These are phyloP conservation scores for Glebionis coronaria DNA, from an alignment of 129 eudicot genomes.

Conservation along the genomic window DNA sequence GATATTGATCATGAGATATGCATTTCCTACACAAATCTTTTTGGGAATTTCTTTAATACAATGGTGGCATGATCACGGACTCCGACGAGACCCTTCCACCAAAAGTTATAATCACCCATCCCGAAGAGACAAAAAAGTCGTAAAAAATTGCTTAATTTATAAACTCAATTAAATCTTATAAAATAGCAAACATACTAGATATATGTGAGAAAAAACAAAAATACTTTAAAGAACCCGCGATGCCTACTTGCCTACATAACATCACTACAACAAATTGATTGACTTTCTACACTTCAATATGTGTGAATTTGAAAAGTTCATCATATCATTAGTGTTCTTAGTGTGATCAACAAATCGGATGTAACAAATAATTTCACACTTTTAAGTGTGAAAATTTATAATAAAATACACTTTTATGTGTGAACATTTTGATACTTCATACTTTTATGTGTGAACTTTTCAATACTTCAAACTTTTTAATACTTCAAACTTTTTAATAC, in stretches of 20 bases:
- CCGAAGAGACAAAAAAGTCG: slow-evolving; percentile 30
- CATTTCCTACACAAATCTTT: not conserved
- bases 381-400: too few relatives aligned
- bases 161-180: slow-evolving; percentile 4
- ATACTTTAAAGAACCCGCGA: slow-evolving; percentile 93
- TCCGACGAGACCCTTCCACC: slow-evolving; percentile 92
- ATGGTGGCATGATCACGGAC: slow-evolving; percentile 84
- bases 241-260: slow-evolving; percentile 93
- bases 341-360: too few relatives aligned
- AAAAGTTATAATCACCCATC: slow-evolving; percentile 72
- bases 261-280: too few relatives aligned
- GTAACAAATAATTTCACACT: too few relatives aligned
- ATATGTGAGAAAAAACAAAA: not conserved
- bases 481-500: too few relatives aligned
- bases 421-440: too few relatives aligned
- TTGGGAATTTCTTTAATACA: slow-evolving; percentile 40
- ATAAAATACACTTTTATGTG: too few relatives aligned
- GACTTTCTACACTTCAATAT: too few relatives aligned
- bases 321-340: too few relatives aligned
- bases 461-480: too few relatives aligned
- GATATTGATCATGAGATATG: not conserved
- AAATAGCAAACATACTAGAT: not conserved
- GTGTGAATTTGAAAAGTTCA: too few relatives aligned
- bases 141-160: not conserved
- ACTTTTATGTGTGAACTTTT: too few relatives aligned